phyloP scores from a whole-genome alignment of 257 asterid species.

The Pogostemon cablin region DNA sequence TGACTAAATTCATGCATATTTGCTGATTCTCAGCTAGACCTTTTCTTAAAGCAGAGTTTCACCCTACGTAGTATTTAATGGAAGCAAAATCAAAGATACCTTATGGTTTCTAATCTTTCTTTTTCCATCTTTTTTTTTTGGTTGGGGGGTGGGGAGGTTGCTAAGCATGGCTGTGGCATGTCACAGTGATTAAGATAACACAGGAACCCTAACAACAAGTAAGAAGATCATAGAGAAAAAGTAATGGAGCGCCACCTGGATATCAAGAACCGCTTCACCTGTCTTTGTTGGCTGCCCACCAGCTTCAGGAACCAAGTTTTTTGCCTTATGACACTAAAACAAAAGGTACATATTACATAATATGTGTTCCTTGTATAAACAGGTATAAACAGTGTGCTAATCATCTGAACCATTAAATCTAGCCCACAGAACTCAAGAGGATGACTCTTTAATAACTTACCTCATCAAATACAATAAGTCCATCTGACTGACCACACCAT shows the following conservation, averaged over 20 bases:
- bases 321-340: slow-evolving; percentile 95
- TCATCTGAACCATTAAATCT: slow-evolving; percentile 19
- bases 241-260: slow-evolving; percentile 69
- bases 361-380: slow-evolving; percentile 33
- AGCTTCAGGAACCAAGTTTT: slow-evolving; percentile 96
- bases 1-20: slow-evolving; percentile 1
- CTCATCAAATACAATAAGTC: slow-evolving; percentile 94
- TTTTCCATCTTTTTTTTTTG: neutral
- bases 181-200: slow-evolving; percentile 1
- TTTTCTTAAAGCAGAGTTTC: neutral
- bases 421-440: slow-evolving; percentile 29
- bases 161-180: no score
- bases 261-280: slow-evolving; percentile 98
- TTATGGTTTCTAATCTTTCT: neutral
- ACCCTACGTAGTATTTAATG: neutral
- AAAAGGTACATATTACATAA: slow-evolving; percentile 28
- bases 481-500: slow-evolving; percentile 92
- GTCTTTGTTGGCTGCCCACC: slow-evolving; percentile 96
- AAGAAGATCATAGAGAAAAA: slow-evolving; percentile 21
- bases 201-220: slow-evolving; percentile 9
- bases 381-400: slow-evolving; percentile 29
- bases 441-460: slow-evolving; percentile 42
- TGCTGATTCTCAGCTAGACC: neutral
- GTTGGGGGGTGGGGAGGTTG: neutral
- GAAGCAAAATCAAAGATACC: slow-evolving; percentile 7